Evolutionary conservation across 164 flowering plant species (phyloP).

Genomic region (grape (Vitis vinifera)): DNA sequence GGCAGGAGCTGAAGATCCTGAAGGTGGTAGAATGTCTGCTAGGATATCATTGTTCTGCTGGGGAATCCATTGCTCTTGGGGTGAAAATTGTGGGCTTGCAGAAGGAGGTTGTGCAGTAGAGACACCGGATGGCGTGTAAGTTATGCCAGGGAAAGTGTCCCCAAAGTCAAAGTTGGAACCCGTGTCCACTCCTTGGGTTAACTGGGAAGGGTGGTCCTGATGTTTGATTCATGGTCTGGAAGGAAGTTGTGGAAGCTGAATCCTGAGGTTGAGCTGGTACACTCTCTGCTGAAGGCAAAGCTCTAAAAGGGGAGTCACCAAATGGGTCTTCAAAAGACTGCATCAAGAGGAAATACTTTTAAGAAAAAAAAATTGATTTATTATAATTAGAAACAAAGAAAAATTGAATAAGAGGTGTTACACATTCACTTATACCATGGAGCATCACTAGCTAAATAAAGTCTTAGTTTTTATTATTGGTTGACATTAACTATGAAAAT

Average conservation of each 20-base stretch:
- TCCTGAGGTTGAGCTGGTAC: slow-evolving; percentile 32
- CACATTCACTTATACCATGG: too few relatives aligned
- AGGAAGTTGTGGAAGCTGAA: slow-evolving; percentile 27
- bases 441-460: too few relatives aligned
- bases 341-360: slow-evolving; percentile 10
- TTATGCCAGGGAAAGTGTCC: slow-evolving; percentile 45
- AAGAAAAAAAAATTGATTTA: not conserved
- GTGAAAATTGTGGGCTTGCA: slow-evolving; percentile 34
- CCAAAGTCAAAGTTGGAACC: slow-evolving; percentile 37
- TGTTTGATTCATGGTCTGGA: slow-evolving; percentile 30
- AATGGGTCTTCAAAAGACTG: slow-evolving; percentile 91
- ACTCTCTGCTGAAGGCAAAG: slow-evolving; percentile 51
- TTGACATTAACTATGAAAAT: too few relatives aligned
- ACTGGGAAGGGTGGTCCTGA: slow-evolving; percentile 28
- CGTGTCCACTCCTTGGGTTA: slow-evolving; percentile 27
- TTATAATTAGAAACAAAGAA: too few relatives aligned
- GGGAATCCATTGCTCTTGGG: slow-evolving; percentile 34
- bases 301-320: slow-evolving; percentile 90
- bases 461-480: too few relatives aligned
- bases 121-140: slow-evolving; percentile 28
- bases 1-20: slow-evolving; percentile 42
- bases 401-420: too few relatives aligned
- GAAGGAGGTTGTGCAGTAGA: slow-evolving; percentile 35
- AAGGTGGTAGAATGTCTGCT: slow-evolving; percentile 74
- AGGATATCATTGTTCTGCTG: slow-evolving; percentile 61